Evolutionary conservation across 2,329 filamentous ascomycete genomes (phyloP).

Genomic region (Cladosporium sp.): DNA sequence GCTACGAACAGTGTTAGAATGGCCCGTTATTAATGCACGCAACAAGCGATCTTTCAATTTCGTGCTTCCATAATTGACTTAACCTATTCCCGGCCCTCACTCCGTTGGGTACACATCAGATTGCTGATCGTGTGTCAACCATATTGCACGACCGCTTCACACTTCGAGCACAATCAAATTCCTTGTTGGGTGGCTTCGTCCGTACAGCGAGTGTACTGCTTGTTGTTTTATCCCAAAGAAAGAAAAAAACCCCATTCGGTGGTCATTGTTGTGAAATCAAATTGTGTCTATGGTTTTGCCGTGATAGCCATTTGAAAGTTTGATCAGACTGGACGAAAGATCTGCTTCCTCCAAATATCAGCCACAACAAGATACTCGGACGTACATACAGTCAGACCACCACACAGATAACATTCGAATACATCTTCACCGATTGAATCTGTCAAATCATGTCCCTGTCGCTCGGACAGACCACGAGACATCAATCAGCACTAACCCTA

Average conservation of each 20-base stretch:
- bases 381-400: fast-evolving
- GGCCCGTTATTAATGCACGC: neutral
- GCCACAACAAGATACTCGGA: neutral
- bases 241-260: too few species aligned
- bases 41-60: neutral
- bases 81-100: neutral
- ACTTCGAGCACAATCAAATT: neutral
- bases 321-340: too few species aligned
- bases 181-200: neutral
- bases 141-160: neutral
- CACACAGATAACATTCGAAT: neutral
- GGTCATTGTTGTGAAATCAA: neutral
- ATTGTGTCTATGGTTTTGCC: neutral
- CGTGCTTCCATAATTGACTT: neutral
- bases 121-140: neutral
- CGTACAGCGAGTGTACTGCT: neutral
- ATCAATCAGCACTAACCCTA: neutral
- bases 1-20: neutral
- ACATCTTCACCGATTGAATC: neutral
- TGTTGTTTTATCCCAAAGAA: too few species aligned
- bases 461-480: neutral
- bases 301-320: too few species aligned
- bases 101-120: neutral
- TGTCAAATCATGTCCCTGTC: neutral
- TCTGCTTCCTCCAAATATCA: too few species aligned